These are phyloP conservation scores for Spathaspora arborariae DNA, from an alignment of 805 yeast genomes.

Conservation along the genomic window DNA sequence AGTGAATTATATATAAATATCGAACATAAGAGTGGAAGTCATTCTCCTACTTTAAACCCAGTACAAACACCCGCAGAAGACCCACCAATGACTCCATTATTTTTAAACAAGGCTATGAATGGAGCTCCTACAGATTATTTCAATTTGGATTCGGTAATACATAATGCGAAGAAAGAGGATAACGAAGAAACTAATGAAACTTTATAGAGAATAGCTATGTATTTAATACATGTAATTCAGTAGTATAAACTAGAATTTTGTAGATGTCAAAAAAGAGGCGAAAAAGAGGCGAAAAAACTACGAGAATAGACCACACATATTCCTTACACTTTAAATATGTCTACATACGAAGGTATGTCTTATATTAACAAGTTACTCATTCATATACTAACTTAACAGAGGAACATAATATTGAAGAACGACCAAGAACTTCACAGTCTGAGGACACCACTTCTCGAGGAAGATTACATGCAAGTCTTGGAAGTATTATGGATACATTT, in stretches of 20 bases:
- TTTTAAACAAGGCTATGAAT: conserved; percentile 11
- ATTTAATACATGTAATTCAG: background rate
- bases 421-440: background rate
- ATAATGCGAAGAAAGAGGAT: background rate
- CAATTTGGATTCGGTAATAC: background rate
- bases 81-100: conserved; percentile 42
- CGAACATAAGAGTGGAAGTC: conserved; percentile 7
- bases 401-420: conserved; percentile 31
- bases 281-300: background rate
- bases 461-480: conserved; percentile 29
- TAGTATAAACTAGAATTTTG: background rate
- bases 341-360: conserved; percentile 43
- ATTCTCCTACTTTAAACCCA: conserved; percentile 34
- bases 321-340: conserved; percentile 18
- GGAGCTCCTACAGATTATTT: background rate
- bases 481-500: conserved; percentile 32
- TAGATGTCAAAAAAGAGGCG: background rate
- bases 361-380: background rate
- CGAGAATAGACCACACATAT: background rate
- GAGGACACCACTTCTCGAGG: conserved; percentile 11
- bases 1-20: background rate
- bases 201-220: background rate
- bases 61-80: conserved; percentile 42
- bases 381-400: conserved; percentile 20
- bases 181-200: background rate